Evolutionary conservation across 176 grass and related monocot species (phyloP).

Genomic region (Cymbopogon citratus): DNA sequence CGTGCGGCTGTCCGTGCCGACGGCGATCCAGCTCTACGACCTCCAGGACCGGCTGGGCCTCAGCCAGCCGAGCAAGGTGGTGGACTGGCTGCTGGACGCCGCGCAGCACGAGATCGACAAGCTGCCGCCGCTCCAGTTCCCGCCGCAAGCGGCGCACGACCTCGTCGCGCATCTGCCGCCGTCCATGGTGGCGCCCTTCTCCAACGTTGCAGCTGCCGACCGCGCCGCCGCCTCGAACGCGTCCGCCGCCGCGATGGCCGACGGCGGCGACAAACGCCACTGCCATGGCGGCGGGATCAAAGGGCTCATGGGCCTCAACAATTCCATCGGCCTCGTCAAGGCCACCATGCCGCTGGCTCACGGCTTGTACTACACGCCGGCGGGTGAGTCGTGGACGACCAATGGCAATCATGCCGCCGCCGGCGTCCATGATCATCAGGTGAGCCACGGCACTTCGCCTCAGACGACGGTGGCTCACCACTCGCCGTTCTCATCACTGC

Average conservation of each 20-base stretch:
- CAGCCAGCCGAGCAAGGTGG: constrained; percentile 96
- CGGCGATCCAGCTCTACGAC: constrained; percentile 97
- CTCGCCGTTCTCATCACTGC: constrained; percentile 46
- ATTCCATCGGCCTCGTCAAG: constrained; percentile 23
- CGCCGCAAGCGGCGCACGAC: constrained; percentile 38
- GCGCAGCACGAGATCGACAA: constrained; percentile 96
- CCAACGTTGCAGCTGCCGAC: not conserved
- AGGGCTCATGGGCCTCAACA: constrained; percentile 40
- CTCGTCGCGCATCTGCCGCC: constrained; percentile 36
- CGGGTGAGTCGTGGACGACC: constrained; percentile 18
- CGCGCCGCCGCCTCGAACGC: not conserved
- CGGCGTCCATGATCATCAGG: constrained; percentile 31
- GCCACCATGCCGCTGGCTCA: constrained; percentile 39
- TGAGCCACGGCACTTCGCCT: constrained; percentile 14
- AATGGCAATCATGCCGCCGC: constrained; percentile 2
- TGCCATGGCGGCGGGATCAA: constrained; percentile 14
- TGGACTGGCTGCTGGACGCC: constrained; percentile 85
- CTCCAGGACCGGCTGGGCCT: constrained; percentile 89
- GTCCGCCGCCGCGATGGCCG: not conserved
- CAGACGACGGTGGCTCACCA: constrained; percentile 15
- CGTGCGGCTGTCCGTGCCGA: constrained; percentile 79
- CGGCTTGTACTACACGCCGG: constrained; percentile 31
- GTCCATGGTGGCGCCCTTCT: constrained; percentile 26
- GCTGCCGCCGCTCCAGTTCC: constrained; percentile 79
- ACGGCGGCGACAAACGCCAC: constrained; percentile 14